Evolutionary conservation across 441 rosid genomes (phyloP).

Genomic region (Sinapis alba): DNA sequence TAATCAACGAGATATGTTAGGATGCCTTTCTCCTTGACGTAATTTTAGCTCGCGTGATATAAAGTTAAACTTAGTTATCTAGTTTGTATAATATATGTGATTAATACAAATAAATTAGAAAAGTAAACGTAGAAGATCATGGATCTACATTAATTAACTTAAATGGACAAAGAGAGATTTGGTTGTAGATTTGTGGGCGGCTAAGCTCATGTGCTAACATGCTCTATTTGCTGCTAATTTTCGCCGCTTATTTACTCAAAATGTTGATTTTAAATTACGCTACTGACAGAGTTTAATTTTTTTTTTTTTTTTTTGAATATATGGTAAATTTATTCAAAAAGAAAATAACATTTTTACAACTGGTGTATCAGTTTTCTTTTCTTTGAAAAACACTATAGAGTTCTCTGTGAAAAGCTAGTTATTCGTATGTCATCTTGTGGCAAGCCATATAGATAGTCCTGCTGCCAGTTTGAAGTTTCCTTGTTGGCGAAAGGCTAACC

Average conservation of each 20-base stretch:
- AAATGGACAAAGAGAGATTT: slow-evolving; percentile 9
- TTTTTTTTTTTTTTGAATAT: no score
- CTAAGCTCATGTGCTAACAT: slow-evolving; percentile 31
- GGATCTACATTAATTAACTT: slow-evolving; percentile 22
- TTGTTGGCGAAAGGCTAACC: no score
- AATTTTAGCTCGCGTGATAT: slow-evolving; percentile 27
- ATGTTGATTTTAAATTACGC: neutral
- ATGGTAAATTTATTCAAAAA: no score
- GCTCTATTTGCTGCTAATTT: slow-evolving; percentile 27
- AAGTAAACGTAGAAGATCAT: slow-evolving; percentile 28
- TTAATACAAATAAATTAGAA: slow-evolving; percentile 10
- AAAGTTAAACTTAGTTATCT: slow-evolving; percentile 5
- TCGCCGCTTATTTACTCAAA: slow-evolving; percentile 32
- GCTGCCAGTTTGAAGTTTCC: no score
- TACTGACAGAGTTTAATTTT: slow-evolving; percentile 7
- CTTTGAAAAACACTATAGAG: no score
- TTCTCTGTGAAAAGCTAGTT: no score
- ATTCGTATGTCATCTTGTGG: no score
- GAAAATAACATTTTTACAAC: no score
- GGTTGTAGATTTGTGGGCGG: slow-evolving; percentile 36
- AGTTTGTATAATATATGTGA: neutral
- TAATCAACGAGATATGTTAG: neutral
- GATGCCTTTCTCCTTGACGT: slow-evolving; percentile 20
- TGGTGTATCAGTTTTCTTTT: no score
- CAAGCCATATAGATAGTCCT: no score